A percentile compares a stretch with the other conserved stretches of the same genome.
phyloP scores from a whole-genome alignment of 805 yeast genomes.

The Candida tibetensis region DNA sequence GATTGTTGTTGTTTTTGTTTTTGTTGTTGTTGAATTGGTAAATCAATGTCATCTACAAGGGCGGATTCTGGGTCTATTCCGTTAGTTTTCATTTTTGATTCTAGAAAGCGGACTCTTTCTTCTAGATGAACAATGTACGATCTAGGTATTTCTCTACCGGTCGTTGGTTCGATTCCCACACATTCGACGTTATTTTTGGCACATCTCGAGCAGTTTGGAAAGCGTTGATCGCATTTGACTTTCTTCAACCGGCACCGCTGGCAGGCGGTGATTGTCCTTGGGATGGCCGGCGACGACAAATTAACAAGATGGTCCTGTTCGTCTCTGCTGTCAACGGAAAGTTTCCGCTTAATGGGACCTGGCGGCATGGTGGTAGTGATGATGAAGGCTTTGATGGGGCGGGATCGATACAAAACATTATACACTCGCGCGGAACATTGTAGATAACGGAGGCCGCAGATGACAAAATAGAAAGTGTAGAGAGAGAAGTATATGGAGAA shows the following conservation, averaged over 20 bases:
- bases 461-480: too few species aligned
- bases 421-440: too few species aligned
- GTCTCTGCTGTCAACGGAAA: neutral
- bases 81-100: slow-evolving; percentile 42
- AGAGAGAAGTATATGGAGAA: too few species aligned
- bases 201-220: slow-evolving; percentile 67
- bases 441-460: too few species aligned
- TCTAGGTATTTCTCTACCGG: slow-evolving; percentile 83
- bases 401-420: too few species aligned
- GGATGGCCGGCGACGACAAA: slow-evolving; percentile 31
- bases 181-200: slow-evolving; percentile 67
- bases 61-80: slow-evolving; percentile 16
- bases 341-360: neutral
- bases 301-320: neutral
- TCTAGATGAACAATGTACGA: slow-evolving; percentile 74
- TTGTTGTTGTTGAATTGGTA: neutral
- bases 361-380: neutral
- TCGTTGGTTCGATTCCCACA: slow-evolving; percentile 81
- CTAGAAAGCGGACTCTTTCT: slow-evolving; percentile 56
- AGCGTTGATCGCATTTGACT: slow-evolving; percentile 63
- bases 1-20: too few species aligned
- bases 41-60: neutral
- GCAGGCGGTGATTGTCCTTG: slow-evolving; percentile 79
- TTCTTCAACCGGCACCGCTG: slow-evolving; percentile 73
- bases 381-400: neutral